phyloP scores from a whole-genome alignment of 305 asterid species.

The Euphrasia arctica region DNA sequence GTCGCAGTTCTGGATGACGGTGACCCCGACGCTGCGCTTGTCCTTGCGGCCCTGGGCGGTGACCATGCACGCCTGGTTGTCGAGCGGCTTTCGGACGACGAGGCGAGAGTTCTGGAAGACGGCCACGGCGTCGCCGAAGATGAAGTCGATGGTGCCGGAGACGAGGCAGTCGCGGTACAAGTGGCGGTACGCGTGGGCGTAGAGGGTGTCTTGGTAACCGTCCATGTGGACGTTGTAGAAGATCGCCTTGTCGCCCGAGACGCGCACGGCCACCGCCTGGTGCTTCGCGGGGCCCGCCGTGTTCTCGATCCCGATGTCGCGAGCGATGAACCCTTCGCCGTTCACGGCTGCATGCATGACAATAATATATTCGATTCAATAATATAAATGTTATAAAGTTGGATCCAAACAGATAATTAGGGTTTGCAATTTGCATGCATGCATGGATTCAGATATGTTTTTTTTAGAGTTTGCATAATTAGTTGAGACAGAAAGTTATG shows the following conservation, averaged over 20 bases:
- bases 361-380: too few species aligned
- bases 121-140: slow-evolving; percentile 15
- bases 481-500: too few species aligned
- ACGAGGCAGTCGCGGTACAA: slow-evolving; percentile 1
- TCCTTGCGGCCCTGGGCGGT: slow-evolving; percentile 15
- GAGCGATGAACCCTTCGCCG: slow-evolving; percentile 9
- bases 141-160: slow-evolving; percentile 15
- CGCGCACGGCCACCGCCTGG: slow-evolving; percentile 12
- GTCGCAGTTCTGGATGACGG: slow-evolving; percentile 14
- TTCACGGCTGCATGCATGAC: slow-evolving; percentile 25
- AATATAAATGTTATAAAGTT: too few species aligned
- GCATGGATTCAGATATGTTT: too few species aligned
- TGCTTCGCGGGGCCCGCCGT: slow-evolving; percentile 8
- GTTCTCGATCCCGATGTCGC: slow-evolving; percentile 16
- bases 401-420: too few species aligned
- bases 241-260: slow-evolving; percentile 6
- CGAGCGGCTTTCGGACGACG: slow-evolving; percentile 6
- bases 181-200: slow-evolving; percentile 15
- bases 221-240: slow-evolving; percentile 13
- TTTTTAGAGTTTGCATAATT: too few species aligned
- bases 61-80: slow-evolving; percentile 19
- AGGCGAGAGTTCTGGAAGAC: slow-evolving; percentile 6
- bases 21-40: slow-evolving; percentile 3
- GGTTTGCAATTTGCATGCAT: too few species aligned
- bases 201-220: slow-evolving; percentile 14